Evolutionary conservation across 495 filamentous ascomycete species (phyloP), one percentile per base, ranked within the genome.

Genomic region (Opeltia flavorubescens): DNA sequence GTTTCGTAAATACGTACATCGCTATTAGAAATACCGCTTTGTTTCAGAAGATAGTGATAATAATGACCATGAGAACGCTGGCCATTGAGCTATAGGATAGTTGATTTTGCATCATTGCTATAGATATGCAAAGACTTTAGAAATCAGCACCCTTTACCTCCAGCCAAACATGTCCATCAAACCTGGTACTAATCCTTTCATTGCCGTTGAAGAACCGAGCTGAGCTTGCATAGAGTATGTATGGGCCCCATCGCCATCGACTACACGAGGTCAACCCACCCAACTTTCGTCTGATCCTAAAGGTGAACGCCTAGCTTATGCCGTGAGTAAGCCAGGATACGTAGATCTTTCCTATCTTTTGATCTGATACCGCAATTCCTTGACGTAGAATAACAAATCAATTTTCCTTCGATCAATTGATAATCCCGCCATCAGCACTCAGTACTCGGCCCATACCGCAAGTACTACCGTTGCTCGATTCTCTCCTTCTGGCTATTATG

Each of bases 391-490:
- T 28, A 87, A 86, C 54, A 96, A 96, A 74, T 95, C 89, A 33
- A 81, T 95, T 60, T 96, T 94, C 67, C 65, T 96, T 17, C 86
- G 91, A 46, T 84, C 76, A 30, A 89, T 98, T 68, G 89, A 95
- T 62, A 68, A 94, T 62, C 89, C 93, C 41, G 72, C 84, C 43
- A 56, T 77, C 36, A 76, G 78, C 61, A 83, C 80, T 51, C 88
- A 96, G 64, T 96, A 98, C 66, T 89, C 82, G 20, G 76, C 79
- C 54, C 91, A 98, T 66, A 95, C 86, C 23, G 69, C 81, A 27
- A 75, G 77, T 44, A 89, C 88, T 0, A 95, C 86, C 5, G 88
- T 96, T 49, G 91, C 93, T 35, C 84, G 85, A 33, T 95, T 98
- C 67, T 80, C 93, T 4, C 91, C 91, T 2, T 94, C 85, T 8